Percentiles rank a stretch among this genome's conserved stretches.
Conservation (phyloP, 2,329 filamentous ascomycete species). For the Sarocladium brachiariae region DNA sequence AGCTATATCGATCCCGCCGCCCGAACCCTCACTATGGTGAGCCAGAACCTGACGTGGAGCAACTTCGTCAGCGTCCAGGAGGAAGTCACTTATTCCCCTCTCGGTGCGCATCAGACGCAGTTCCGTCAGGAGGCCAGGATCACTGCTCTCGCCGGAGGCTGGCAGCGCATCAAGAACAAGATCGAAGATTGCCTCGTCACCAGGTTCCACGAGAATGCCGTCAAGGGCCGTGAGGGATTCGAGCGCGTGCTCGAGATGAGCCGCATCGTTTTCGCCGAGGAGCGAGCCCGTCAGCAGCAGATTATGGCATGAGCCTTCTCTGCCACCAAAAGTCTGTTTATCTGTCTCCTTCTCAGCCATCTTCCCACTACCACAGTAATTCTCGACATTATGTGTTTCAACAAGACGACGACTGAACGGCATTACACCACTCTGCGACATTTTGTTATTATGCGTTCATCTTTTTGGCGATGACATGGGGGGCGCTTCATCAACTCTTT, state of each 20-base stretch:
- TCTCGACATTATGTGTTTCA: not conserved
- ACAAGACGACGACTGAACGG: not conserved
- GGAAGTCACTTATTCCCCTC: slow-evolving; percentile 78
- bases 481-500: not conserved
- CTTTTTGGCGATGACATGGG: not conserved
- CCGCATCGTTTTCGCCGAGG: slow-evolving; percentile 82
- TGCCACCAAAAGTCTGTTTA: too few species aligned
- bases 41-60: slow-evolving; percentile 86
- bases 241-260: slow-evolving; percentile 93
- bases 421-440: slow-evolving; percentile 7
- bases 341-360: too few species aligned
- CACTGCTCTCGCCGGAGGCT: slow-evolving; percentile 89
- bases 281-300: slow-evolving; percentile 54
- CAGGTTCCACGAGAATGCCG: slow-evolving; percentile 85
- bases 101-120: slow-evolving; percentile 54
- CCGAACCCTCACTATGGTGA: slow-evolving; percentile 94
- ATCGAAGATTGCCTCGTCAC: slow-evolving; percentile 90
- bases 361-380: not conserved
- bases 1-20: slow-evolving; percentile 81
- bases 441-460: not conserved
- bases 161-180: slow-evolving; percentile 93
- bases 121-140: slow-evolving; percentile 90
- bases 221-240: slow-evolving; percentile 87
- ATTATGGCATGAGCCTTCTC: slow-evolving; percentile 7
- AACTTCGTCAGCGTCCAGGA: slow-evolving; percentile 90